Evolutionary conservation across 2,329 filamentous ascomycete genomes (phyloP).

Genomic region (Xylaria sp.): DNA sequence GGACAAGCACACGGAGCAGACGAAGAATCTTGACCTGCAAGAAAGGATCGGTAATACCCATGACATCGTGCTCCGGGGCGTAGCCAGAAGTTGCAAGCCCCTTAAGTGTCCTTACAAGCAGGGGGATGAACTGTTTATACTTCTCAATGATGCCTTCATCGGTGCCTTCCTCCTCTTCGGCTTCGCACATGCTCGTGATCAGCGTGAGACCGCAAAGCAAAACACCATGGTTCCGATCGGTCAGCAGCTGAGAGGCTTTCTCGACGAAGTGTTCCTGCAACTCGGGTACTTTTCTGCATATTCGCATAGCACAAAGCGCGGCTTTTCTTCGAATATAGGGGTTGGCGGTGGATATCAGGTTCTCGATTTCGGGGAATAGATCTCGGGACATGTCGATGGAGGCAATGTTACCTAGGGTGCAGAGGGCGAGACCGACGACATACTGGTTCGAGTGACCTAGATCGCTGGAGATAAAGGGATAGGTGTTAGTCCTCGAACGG

Average conservation of each 20-base stretch:
- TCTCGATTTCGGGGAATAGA: slow-evolving; percentile 95
- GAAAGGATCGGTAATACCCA: slow-evolving; percentile 97
- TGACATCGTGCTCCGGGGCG: slow-evolving; percentile 97
- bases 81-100: slow-evolving; percentile 94
- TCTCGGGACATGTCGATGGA: slow-evolving; percentile 99
- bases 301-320: slow-evolving; percentile 97
- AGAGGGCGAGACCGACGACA: slow-evolving; percentile 94
- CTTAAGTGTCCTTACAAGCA: slow-evolving; percentile 90
- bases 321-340: slow-evolving; percentile 99
- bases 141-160: slow-evolving; percentile 90
- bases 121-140: slow-evolving; percentile 87
- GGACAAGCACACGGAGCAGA: slow-evolving; percentile 84
- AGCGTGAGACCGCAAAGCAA: slow-evolving; percentile 91
- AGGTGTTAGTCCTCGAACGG: slow-evolving; percentile 50
- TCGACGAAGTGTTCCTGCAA: slow-evolving; percentile 97
- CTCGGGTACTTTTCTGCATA: slow-evolving; percentile 97
- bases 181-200: slow-evolving; percentile 91
- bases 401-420: slow-evolving; percentile 96
- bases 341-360: slow-evolving; percentile 89
- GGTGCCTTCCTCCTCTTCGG: slow-evolving; percentile 91
- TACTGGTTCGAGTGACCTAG: slow-evolving; percentile 98
- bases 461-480: slow-evolving; percentile 68
- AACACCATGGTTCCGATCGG: slow-evolving; percentile 96
- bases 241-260: slow-evolving; percentile 87
- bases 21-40: slow-evolving; percentile 95